Evolutionary conservation across 2,329 filamentous ascomycete genomes (phyloP).

Genomic region (Parastagonospora nodorum): DNA sequence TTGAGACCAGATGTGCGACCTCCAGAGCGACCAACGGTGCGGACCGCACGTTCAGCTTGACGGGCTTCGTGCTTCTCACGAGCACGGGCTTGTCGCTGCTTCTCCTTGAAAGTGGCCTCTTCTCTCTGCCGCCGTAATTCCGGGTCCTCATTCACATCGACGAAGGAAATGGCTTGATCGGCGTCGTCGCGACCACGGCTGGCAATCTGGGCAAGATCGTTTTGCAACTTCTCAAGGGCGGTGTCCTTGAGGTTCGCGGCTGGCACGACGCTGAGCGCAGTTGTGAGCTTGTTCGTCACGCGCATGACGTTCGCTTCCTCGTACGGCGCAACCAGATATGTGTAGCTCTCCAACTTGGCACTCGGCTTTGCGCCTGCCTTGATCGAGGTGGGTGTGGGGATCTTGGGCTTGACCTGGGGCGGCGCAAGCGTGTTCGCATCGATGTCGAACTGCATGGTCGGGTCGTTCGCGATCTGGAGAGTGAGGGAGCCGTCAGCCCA

Average conservation of each 20-base stretch:
- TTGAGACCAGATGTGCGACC: constrained; percentile 62
- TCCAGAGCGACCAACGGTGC: constrained; percentile 56
- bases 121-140: constrained; percentile 76
- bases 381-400: constrained; percentile 54
- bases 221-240: constrained; percentile 70
- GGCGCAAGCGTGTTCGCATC: constrained; percentile 72
- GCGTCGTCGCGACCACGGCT: constrained; percentile 52
- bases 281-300: constrained; percentile 75
- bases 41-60: constrained; percentile 62
- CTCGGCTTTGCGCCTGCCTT: constrained; percentile 18
- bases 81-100: constrained; percentile 64
- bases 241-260: constrained; percentile 72
- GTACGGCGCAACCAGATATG: constrained; percentile 75
- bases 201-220: constrained; percentile 68
- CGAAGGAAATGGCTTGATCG: constrained; percentile 65
- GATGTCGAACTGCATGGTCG: constrained; percentile 73
- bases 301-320: constrained; percentile 70
- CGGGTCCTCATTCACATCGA: constrained; percentile 73
- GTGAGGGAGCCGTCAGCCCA: constrained; percentile 83
- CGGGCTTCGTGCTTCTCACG: constrained; percentile 71
- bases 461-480: constrained; percentile 71
- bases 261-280: constrained; percentile 71
- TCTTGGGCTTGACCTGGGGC: constrained; percentile 54
- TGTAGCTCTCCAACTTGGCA: constrained; percentile 69
- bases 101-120: constrained; percentile 75